Base-by-base conservation (phyloP, 805 yeast genomes). In the Pichia insulana region DNA sequence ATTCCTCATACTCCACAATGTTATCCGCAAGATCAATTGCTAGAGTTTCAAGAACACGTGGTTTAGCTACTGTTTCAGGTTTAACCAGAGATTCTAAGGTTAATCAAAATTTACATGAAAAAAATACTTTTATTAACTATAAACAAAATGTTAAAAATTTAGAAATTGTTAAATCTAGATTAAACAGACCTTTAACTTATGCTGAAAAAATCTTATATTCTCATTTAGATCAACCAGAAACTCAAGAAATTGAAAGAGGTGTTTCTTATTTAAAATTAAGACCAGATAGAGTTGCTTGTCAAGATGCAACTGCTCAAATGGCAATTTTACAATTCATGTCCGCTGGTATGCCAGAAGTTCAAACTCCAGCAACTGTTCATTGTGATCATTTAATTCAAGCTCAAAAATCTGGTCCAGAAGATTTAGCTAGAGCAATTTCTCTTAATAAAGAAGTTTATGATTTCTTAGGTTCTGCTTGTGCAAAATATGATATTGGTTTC, bases 301-400 rank as follows among this genome's bases (percentile, higher is more conserved):
- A 92, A 71, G 98, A 92, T 72, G 98, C 98, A n/a, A 85, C 96
- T 27, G 98, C 98, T 16, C 98, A 92, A 68, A 92, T 90, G 86
- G 98, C 98, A n/a, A 71, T 92, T 53, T 71, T 92, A 55, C 98
- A 92, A 68, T 92, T 92, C 70, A 92, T 92, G 96, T 87, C 97
- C 41, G 90, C 96, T 51, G 95, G 95, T 30, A 77, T 90, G 76
- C 70, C 83, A 39, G 64, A 76, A 30, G 90, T 96, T 16, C 83
- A 84, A 7, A 95, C 94, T 8, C 98, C 98, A 30, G 90, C 86
- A 16, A 85, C 96, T 7, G 90, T 92, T 50, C 98, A 92, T 67
- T 92, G 98, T 70, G 98, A 92, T 62, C 98, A 92, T 68, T 78
- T 92, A 67, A 90, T 92, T 64, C 97, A 89, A 47, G 98, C 97